These are phyloP conservation scores for Penicillium coprophilum DNA, from an alignment of 495 filamentous ascomycete genomes.

Conservation along the genomic window DNA sequence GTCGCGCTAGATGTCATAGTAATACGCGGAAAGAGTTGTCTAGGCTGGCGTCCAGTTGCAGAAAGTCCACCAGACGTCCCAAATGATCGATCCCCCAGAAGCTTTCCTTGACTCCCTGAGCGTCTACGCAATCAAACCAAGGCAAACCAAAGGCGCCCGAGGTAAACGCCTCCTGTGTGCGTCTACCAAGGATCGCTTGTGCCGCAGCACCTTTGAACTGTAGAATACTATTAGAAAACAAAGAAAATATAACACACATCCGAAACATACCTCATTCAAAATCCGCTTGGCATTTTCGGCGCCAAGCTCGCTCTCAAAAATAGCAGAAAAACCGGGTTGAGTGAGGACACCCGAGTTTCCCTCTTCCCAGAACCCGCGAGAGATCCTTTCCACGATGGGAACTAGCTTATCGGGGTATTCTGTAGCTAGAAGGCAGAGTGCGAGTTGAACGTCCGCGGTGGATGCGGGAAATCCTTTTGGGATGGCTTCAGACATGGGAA, in stretches of 20 bases:
- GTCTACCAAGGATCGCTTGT: constrained; percentile 7
- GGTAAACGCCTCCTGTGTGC: constrained; percentile 13
- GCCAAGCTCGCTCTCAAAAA: constrained; percentile 8
- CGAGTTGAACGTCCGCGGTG: constrained; percentile 18
- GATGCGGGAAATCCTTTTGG: constrained; percentile 24
- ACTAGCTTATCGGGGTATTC: constrained; percentile 13
- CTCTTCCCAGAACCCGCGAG: constrained; percentile 16
- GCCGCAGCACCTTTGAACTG: background rate
- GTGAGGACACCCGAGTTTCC: constrained; percentile 8
- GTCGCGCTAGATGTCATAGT: background rate
- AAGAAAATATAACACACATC: background rate
- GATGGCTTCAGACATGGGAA: constrained; percentile 18
- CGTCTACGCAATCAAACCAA: constrained; percentile 61
- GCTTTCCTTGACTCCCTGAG: constrained; percentile 50
- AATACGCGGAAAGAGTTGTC: constrained; percentile 15
- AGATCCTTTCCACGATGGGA: constrained; percentile 3
- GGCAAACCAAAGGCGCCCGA: constrained; percentile 59
- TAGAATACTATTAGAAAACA: background rate
- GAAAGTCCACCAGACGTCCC: constrained; percentile 54
- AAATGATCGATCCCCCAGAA: constrained; percentile 68
- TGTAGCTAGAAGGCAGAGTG: constrained; percentile 6
- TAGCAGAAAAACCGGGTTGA: constrained; percentile 2
- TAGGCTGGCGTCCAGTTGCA: constrained; percentile 45
- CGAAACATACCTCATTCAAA: background rate
- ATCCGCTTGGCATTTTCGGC: background rate